phyloP scores from a whole-genome alignment of 345 rosid species.

The Draba incana region DNA sequence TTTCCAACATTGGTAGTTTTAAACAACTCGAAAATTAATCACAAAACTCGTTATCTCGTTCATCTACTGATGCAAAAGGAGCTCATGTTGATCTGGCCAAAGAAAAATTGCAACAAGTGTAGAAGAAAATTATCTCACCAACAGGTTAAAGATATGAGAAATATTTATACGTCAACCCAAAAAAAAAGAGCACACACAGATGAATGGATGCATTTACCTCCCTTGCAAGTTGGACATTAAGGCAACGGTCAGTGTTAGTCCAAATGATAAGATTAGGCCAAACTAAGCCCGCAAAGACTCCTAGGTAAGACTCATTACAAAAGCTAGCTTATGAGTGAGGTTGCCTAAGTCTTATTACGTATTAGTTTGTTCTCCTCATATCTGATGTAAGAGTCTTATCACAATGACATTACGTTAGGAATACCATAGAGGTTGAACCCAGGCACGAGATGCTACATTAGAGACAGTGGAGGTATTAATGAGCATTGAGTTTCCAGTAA shows the following conservation, averaged over 20 bases:
- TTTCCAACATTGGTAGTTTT: no score
- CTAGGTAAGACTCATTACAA: background rate
- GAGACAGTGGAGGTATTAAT: background rate
- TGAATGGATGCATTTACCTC: background rate
- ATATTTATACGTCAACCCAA: background rate
- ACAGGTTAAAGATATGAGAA: background rate
- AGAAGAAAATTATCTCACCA: background rate
- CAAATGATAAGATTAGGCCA: no score
- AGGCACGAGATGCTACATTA: background rate
- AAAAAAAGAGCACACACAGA: background rate
- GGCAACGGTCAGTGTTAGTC: background rate
- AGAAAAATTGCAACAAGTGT: background rate
- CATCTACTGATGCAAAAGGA: no score
- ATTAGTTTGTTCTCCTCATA: background rate
- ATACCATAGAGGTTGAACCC: background rate
- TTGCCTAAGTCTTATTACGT: background rate
- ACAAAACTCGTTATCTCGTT: conserved; percentile 1
- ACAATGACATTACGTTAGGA: background rate
- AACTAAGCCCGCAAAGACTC: background rate
- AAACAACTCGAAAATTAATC: conserved; percentile 25
- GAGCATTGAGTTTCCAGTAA: background rate
- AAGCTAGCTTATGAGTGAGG: conserved; percentile 13
- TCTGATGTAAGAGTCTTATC: background rate
- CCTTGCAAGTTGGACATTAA: background rate
- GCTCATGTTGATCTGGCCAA: background rate